Percentiles rank a stretch among this genome's conserved stretches.
phyloP scores from a whole-genome alignment of 345 rosid species.

The Aquilaria sinensis region DNA sequence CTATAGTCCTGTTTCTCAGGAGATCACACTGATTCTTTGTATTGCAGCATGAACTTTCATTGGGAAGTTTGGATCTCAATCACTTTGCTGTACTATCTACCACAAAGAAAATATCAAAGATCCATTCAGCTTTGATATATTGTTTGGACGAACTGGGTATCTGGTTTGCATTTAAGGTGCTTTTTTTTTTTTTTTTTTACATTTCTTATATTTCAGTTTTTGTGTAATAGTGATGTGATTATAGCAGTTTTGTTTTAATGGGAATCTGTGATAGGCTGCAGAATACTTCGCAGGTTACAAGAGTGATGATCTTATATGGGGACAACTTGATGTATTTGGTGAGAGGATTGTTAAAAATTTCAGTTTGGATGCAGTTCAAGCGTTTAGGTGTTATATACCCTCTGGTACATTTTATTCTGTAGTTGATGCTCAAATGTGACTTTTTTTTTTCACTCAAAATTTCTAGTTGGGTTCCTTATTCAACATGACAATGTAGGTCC shows the following conservation, averaged over 20 bases:
- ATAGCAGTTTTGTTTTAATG: too few relatives aligned
- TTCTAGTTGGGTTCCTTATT: neutral
- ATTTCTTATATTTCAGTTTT: neutral
- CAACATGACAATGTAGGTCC: slow-evolving; percentile 24
- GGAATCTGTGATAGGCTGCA: slow-evolving; percentile 57
- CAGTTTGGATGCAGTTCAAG: slow-evolving; percentile 37
- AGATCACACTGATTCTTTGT: slow-evolving; percentile 9
- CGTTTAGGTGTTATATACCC: slow-evolving; percentile 31
- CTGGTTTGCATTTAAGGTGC: slow-evolving; percentile 78
- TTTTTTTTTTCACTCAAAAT: neutral
- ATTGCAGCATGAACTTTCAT: slow-evolving; percentile 44
- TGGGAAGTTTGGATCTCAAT: slow-evolving; percentile 36
- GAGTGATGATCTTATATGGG: slow-evolving; percentile 37
- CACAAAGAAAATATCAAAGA: slow-evolving; percentile 34
- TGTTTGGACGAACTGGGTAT: slow-evolving; percentile 75
- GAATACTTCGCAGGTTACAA: slow-evolving; percentile 36
- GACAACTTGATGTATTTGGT: slow-evolving; percentile 30
- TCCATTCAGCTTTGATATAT: slow-evolving; percentile 32
- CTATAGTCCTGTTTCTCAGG: neutral
- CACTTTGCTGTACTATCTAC: slow-evolving; percentile 25
- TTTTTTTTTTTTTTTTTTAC: neutral
- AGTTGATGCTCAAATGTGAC: neutral
- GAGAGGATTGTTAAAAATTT: slow-evolving; percentile 40
- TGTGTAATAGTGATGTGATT: neutral
- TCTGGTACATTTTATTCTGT: slow-evolving; percentile 39